phyloP scores from a whole-genome alignment of 179 eudicot species.

The Beta lomatogona region DNA sequence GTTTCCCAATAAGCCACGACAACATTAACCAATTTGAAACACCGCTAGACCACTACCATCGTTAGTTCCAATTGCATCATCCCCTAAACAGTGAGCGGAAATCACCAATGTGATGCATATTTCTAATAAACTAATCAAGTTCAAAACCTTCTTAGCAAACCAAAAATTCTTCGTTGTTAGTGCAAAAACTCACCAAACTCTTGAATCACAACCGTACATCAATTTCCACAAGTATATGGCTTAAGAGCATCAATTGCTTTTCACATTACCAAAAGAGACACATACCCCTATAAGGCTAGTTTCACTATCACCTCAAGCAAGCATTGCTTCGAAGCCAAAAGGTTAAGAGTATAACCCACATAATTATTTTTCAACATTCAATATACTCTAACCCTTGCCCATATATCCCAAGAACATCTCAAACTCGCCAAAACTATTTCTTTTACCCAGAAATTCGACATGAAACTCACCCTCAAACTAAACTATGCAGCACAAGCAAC shows the following conservation, averaged over 20 bases:
- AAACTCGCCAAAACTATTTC: too few species aligned
- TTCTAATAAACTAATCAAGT: neutral
- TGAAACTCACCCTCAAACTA: neutral
- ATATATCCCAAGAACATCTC: neutral
- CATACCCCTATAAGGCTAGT: neutral
- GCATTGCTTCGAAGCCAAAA: neutral
- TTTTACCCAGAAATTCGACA: neutral
- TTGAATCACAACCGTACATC: too few species aligned
- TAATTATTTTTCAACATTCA: neutral
- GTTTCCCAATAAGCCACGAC: neutral
- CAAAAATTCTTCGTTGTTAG: neutral
- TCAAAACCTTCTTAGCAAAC: neutral
- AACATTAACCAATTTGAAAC: neutral
- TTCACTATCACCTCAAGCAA: neutral
- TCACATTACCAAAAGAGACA: neutral
- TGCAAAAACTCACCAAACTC: neutral
- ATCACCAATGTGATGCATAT: neutral
- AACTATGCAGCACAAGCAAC: neutral
- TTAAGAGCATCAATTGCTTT: neutral
- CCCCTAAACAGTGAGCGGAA: neutral
- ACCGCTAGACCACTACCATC: neutral
- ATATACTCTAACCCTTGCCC: neutral
- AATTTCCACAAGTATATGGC: neutral
- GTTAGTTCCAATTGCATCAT: neutral
- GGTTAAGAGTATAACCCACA: too few species aligned